A percentile compares a stretch with the other conserved stretches of the same genome.
Evolutionary conservation across 768 basidiomycete species (phyloP).

Genomic region (Mycena rebaudengoi): DNA sequence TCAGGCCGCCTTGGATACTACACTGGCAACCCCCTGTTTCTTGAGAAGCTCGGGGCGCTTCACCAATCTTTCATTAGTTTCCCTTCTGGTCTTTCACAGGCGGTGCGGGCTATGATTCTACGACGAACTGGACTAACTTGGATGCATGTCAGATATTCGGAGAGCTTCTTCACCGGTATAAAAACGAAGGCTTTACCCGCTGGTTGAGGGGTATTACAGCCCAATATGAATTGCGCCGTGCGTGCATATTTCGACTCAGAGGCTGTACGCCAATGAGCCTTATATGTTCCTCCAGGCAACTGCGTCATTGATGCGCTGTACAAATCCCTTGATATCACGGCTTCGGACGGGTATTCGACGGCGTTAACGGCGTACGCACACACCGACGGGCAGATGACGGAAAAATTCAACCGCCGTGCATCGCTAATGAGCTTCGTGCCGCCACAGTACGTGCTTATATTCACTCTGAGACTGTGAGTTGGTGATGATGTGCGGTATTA

Average conservation of each 20-base stretch:
- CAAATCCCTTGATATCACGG: conserved; percentile 17
- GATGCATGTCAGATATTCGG: conserved; percentile 8
- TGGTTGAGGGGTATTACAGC: conserved; percentile 27
- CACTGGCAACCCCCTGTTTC: conserved; percentile 62
- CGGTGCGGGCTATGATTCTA: conserved; percentile 49
- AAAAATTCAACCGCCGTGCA: conserved; percentile 15
- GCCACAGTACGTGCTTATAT: conserved; percentile 20
- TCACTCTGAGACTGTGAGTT: not conserved
- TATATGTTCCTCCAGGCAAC: conserved; percentile 11
- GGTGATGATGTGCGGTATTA: too few species aligned
- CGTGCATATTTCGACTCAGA: not conserved
- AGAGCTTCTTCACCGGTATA: conserved; percentile 19
- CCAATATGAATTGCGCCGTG: conserved; percentile 26
- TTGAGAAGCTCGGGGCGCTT: conserved; percentile 55
- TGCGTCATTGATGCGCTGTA: conserved; percentile 23
- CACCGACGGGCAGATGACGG: conserved; percentile 18
- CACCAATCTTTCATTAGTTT: conserved; percentile 54
- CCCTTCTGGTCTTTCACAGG: conserved; percentile 63
- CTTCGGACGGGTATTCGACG: conserved; percentile 9
- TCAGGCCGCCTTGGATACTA: conserved; percentile 64
- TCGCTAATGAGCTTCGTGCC: conserved; percentile 28
- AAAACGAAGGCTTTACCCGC: conserved; percentile 21
- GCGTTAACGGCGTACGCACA: conserved; percentile 17
- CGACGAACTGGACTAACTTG: not conserved
- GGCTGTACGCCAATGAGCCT: not conserved